These are phyloP conservation scores for Amanita subjunquillea DNA, from an alignment of 768 basidiomycete species.

Conservation along the genomic window DNA sequence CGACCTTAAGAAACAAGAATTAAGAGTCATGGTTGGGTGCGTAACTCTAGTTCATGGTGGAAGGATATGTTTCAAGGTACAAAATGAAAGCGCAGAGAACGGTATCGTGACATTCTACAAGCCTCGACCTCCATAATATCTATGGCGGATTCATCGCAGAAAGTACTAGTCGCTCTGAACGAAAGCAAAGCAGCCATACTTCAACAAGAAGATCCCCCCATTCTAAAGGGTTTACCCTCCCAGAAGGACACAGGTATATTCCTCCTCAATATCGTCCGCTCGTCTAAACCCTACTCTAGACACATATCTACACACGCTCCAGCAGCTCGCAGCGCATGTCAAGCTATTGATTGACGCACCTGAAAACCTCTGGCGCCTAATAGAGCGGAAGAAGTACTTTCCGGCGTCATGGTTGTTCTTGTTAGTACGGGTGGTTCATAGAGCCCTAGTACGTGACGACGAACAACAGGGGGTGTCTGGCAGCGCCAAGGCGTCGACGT, in stretches of 20 bases:
- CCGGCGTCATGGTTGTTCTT: constrained; percentile 85
- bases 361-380: constrained; percentile 82
- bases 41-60: constrained; percentile 20
- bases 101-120: constrained; percentile 80
- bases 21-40: constrained; percentile 88
- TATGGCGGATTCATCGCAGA: constrained; percentile 58
- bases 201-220: constrained; percentile 32
- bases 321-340: constrained; percentile 76
- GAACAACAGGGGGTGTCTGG: constrained; percentile 56
- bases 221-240: constrained; percentile 29
- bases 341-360: constrained; percentile 89
- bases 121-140: constrained; percentile 79
- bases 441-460: constrained; percentile 54
- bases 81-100: constrained; percentile 67
- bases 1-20: constrained; percentile 79
- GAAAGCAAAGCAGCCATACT: constrained; percentile 48
- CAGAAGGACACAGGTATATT: constrained; percentile 34
- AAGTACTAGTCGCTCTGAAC: constrained; percentile 51
- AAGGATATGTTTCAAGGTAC: constrained; percentile 16
- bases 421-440: constrained; percentile 76
- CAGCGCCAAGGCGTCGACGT: constrained; percentile 50
- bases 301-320: constrained; percentile 54
- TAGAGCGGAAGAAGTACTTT: constrained; percentile 72
- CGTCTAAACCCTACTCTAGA: constrained; percentile 28
- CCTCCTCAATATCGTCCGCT: constrained; percentile 9